Base-by-base conservation (phyloP, 805 yeast genomes). In the Pichia scutulata region DNA sequence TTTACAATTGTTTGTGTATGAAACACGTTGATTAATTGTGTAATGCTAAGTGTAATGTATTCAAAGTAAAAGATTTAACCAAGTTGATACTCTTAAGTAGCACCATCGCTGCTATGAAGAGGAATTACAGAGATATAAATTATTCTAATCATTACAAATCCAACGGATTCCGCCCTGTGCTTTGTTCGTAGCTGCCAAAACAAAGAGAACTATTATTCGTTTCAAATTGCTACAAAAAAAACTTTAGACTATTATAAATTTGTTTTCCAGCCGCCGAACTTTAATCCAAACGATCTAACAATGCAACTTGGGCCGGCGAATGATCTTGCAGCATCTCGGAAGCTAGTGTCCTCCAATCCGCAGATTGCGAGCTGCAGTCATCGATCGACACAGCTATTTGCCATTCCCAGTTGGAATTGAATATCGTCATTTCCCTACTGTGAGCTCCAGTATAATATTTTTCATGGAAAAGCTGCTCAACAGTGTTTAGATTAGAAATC, bases 1-100 rank as follows among this genome's bases (percentile, higher is more conserved):
- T 36, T 75, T 92, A 55, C 86, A 86, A 60, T 73, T 69, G 51
- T 81, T 79, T 56, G 86, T 95, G 4, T 75, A 86, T 33, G 99
- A 93, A 67, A 78, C 77, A 55, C 75, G 93, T 55, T 87, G 65
- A 49, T 55, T 87, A 65, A 48, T 4, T 36, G 18, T 28, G 4
- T 26, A 9, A 23, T 18, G 7, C 18, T 9, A 19, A 9, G 19
- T 43, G 24, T 46, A n/a, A 30, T 41, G 19, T 18, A 26, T 28
- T 36, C 22, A 24, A 28, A 39, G 21, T 26, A 37, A 76, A 70
- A n/a, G n/a, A n/a, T n/a, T n/a, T n/a, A n/a, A n/a, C n/a, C n/a
- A n/a, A n/a, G n/a, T n/a, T n/a, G n/a, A n/a, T n/a, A n/a, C n/a
- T n/a, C n/a, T n/a, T n/a, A n/a, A n/a, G n/a, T n/a, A n/a, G n/a